Percentiles rank a stretch among this genome's conserved stretches.
Conservation (phyloP, 2,329 filamentous ascomycete genomes). For the Clonostachys rosea region DNA sequence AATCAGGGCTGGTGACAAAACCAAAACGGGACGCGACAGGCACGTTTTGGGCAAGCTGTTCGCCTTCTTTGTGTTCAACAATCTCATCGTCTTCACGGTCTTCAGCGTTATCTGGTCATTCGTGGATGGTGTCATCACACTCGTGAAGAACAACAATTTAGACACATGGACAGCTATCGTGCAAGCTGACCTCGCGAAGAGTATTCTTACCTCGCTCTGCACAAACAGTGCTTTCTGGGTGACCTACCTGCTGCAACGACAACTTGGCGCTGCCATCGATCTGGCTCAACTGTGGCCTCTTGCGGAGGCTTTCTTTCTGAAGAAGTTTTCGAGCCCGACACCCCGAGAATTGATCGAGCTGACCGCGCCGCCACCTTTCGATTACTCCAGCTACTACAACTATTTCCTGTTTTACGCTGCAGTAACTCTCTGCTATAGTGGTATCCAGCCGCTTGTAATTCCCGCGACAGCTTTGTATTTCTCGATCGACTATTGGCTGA, state of each 20-base stretch:
- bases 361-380: slow-evolving; percentile 87
- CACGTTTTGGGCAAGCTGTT: slow-evolving; percentile 91
- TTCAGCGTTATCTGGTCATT: slow-evolving; percentile 82
- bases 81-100: slow-evolving; percentile 87
- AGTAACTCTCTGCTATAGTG: slow-evolving; percentile 78
- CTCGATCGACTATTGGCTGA: slow-evolving; percentile 77
- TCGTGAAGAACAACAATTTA: too few relatives aligned
- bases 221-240: slow-evolving; percentile 89
- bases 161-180: slow-evolving; percentile 67
- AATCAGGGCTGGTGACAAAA: slow-evolving; percentile 78
- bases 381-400: slow-evolving; percentile 97
- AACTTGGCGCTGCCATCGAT: slow-evolving; percentile 89
- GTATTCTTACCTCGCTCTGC: slow-evolving; percentile 72
- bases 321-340: slow-evolving; percentile 82
- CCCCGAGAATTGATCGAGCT: slow-evolving; percentile 88
- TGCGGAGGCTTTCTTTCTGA: slow-evolving; percentile 77
- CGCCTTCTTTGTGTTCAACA: slow-evolving; percentile 97
- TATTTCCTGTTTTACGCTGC: slow-evolving; percentile 95
- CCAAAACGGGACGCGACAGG: slow-evolving; percentile 86
- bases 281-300: slow-evolving; percentile 84
- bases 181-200: slow-evolving; percentile 55
- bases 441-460: slow-evolving; percentile 82
- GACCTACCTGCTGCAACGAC: slow-evolving; percentile 87
- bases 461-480: slow-evolving; percentile 89
- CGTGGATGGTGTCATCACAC: slow-evolving; percentile 51